Base-by-base conservation (phyloP, 345 rosid species). In the Sapria himalayana region DNA sequence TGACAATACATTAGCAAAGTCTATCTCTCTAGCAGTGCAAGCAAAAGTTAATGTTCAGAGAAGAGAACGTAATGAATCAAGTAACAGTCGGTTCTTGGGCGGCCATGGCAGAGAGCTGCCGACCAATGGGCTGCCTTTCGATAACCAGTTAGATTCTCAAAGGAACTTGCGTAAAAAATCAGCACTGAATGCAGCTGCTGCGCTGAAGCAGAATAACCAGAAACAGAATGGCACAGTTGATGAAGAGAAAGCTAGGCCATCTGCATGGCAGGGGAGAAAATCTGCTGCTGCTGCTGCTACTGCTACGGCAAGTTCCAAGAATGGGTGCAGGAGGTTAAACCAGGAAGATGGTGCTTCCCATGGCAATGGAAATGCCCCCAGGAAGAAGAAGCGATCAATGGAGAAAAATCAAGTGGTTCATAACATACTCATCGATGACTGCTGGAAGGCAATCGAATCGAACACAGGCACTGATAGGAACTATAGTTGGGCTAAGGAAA, bases 21-120 rank as follows among this genome's bases (percentile, higher is more conserved):
- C 84, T 2, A 56, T 76, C 48, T 77, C 95, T 22, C 86, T 89
- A 55, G 86, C 95, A 52, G 66, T 76, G 32, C 98, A 89, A 77
- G 74, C 92, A 33, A 89, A 89, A 55, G 63, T 67, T 29, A 82
- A 74, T 44, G 78, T 69, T 32, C 93, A 76, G 66, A 74, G 65
- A 69, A 62, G 85, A 60, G 92, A 68, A 54, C 69, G 71, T 47
- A 36, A 70, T 65, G 37, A 43, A 43, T 59, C 66, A 15, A 55
- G 52, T 33, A 43, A 54, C 38, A 61, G 52, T 46, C 63, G 55
- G 19, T 51, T 54, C 57, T 45, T 54, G 22, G 54, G 46, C 1
- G 25, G 46, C 46, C 75, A 59, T 58, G 74, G 33, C 65, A 57
- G 42, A 45, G 24, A 20, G 91, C 73, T 45, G 65, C 52, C 45